phyloP scores from a whole-genome alignment of 306 rosid species.

The Albizia julibrissin region DNA sequence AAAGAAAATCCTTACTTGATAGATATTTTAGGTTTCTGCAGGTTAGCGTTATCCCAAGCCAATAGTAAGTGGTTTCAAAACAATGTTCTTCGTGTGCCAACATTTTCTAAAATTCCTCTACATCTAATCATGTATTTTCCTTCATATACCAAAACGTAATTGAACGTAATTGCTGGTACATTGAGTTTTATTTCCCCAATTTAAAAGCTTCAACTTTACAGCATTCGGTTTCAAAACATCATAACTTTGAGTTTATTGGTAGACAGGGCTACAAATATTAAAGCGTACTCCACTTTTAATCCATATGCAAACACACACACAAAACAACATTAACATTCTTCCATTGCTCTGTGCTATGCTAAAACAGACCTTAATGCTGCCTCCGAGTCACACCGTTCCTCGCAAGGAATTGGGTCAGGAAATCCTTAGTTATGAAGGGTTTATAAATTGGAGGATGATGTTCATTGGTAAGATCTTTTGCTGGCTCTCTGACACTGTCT shows the following conservation, averaged over 20 bases:
- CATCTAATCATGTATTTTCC: neutral
- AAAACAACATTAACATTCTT: neutral
- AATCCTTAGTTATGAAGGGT: neutral
- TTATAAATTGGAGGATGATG: constrained; percentile 39
- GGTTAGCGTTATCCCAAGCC: neutral
- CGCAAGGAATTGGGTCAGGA: neutral
- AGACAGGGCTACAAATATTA: neutral
- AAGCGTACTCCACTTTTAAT: neutral
- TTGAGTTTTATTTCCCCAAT: neutral
- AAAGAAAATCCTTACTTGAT: too few species aligned
- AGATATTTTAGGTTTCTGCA: neutral
- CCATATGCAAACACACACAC: neutral
- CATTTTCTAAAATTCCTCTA: neutral
- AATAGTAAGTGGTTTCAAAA: neutral
- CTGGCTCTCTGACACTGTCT: constrained; percentile 49
- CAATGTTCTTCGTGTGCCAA: neutral
- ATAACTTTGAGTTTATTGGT: neutral
- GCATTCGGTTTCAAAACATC: neutral
- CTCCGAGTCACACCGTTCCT: neutral
- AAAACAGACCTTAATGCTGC: neutral
- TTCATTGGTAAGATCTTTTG: constrained; percentile 44
- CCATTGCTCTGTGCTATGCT: neutral
- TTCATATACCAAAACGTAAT: neutral
- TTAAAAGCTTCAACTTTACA: neutral
- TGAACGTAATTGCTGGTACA: neutral